These are phyloP conservation scores for Candida koratica DNA, from an alignment of 805 yeast genomes.

Conservation along the genomic window DNA sequence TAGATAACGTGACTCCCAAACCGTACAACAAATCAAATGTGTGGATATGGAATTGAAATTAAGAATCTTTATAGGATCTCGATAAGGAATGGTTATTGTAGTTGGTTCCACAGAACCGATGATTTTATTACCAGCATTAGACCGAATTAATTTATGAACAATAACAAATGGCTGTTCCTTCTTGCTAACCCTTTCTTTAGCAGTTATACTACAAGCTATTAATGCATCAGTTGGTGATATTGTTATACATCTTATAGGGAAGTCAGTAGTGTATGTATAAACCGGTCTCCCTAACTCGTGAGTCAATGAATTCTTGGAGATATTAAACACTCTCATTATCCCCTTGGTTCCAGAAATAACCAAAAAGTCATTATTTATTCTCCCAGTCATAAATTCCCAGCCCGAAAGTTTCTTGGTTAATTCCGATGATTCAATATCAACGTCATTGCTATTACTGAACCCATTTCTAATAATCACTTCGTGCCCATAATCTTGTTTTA, in stretches of 20 bases:
- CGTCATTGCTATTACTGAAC: conserved; percentile 17
- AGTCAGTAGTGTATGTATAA: conserved; percentile 63
- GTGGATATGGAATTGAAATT: conserved; percentile 70
- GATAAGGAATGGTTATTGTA: conserved; percentile 76
- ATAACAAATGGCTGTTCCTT: conserved; percentile 75
- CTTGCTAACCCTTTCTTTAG: conserved; percentile 64
- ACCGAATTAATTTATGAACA: conserved; percentile 40
- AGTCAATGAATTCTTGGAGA: conserved; percentile 24
- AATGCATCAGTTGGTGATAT: conserved; percentile 60
- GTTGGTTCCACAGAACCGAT: conserved; percentile 48
- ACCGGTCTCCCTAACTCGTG: conserved; percentile 55
- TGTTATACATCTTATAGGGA: conserved; percentile 77
- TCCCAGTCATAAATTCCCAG: conserved; percentile 62
- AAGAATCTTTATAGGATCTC: conserved; percentile 76
- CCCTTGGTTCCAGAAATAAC: conserved; percentile 75
- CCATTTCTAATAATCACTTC: conserved; percentile 30
- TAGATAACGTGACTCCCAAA: conserved; percentile 73
- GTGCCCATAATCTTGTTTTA: conserved; percentile 23
- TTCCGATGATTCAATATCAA: conserved; percentile 19
- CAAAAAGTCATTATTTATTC: conserved; percentile 54
- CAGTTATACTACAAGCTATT: conserved; percentile 79
- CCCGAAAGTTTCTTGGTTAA: conserved; percentile 32
- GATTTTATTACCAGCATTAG: conserved; percentile 10
- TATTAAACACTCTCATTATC: conserved; percentile 59
- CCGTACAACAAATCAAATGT: conserved; percentile 71